phyloP scores from a whole-genome alignment of 2,329 filamentous ascomycete genomes.

The Claviceps cyperi region DNA sequence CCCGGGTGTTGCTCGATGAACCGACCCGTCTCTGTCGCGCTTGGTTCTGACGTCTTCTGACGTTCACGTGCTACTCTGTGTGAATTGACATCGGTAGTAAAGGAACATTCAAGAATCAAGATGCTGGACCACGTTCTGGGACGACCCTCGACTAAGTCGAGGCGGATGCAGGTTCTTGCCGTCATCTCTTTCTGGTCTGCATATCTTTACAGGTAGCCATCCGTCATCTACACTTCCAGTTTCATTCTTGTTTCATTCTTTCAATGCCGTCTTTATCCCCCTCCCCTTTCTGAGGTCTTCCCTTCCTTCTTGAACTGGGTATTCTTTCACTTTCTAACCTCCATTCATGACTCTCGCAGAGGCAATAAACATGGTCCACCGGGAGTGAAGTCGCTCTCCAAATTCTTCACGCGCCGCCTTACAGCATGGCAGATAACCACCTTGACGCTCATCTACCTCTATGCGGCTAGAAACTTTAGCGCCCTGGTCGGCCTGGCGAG shows the following conservation, averaged over 20 bases:
- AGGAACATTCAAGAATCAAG: conserved; percentile 1
- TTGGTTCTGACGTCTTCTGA: neutral
- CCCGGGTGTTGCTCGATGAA: neutral
- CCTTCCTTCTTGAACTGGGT: neutral
- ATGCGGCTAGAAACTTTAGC: conserved; percentile 83
- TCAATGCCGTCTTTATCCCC: neutral
- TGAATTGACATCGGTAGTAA: neutral
- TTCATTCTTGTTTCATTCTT: too few relatives aligned
- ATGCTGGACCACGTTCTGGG: conserved; percentile 84
- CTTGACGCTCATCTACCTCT: conserved; percentile 79
- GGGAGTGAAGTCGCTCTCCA: conserved; percentile 53
- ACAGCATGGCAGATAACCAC: conserved; percentile 85
- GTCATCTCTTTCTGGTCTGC: conserved; percentile 85
- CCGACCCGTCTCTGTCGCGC: neutral
- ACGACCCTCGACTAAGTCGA: conserved; percentile 77
- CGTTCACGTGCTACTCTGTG: neutral
- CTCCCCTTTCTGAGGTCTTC: neutral
- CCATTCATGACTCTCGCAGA: conserved; percentile 28
- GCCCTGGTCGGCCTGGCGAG: conserved; percentile 82
- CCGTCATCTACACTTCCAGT: neutral
- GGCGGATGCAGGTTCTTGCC: conserved; percentile 81
- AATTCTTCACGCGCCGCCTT: conserved; percentile 51
- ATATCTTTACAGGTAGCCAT: conserved; percentile 56
- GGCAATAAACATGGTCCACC: conserved; percentile 85
- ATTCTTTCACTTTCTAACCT: neutral